Percentiles rank a stretch among this genome's conserved stretches.
Evolutionary conservation across 2,329 filamentous ascomycete genomes (phyloP).

Genomic region (Rugonectria rugulosa): DNA sequence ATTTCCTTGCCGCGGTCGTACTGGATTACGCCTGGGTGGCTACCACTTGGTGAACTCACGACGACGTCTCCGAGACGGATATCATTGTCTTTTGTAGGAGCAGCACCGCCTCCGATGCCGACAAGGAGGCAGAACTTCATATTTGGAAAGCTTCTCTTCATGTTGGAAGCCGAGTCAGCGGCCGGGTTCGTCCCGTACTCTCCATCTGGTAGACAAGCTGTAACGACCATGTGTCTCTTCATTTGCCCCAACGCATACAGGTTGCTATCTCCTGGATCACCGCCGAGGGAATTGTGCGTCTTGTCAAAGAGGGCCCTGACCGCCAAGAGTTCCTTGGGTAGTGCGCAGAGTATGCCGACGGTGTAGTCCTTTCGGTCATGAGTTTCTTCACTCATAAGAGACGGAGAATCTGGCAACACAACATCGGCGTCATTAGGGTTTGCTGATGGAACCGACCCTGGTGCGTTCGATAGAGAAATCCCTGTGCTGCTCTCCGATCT

Average conservation of each 20-base stretch:
- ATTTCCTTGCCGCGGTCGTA: slow-evolving; percentile 22
- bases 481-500: no score
- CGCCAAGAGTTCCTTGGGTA: no score
- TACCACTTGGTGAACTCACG: slow-evolving; percentile 1
- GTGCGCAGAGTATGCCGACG: no score
- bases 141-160: slow-evolving; percentile 13
- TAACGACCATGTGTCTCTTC: slow-evolving; percentile 20
- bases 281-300: background rate
- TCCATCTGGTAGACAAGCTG: slow-evolving; percentile 19
- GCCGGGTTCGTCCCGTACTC: slow-evolving; percentile 25
- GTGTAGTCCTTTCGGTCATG: no score
- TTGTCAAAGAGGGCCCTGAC: no score
- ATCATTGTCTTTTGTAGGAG: slow-evolving; percentile 2
- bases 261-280: slow-evolving; percentile 7
- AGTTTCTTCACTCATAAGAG: no score
- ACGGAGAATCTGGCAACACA: no score
- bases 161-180: slow-evolving; percentile 10
- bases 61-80: slow-evolving; percentile 29
- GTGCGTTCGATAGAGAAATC: no score
- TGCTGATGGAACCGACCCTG: no score
- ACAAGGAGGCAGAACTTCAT: slow-evolving; percentile 13
- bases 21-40: slow-evolving; percentile 20
- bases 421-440: no score
- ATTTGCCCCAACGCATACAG: slow-evolving; percentile 22
- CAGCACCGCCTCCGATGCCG: slow-evolving; percentile 8